These are phyloP conservation scores for Colletotrichum sp. DNA, from an alignment of 2,329 filamentous ascomycete species.

Conservation along the genomic window DNA sequence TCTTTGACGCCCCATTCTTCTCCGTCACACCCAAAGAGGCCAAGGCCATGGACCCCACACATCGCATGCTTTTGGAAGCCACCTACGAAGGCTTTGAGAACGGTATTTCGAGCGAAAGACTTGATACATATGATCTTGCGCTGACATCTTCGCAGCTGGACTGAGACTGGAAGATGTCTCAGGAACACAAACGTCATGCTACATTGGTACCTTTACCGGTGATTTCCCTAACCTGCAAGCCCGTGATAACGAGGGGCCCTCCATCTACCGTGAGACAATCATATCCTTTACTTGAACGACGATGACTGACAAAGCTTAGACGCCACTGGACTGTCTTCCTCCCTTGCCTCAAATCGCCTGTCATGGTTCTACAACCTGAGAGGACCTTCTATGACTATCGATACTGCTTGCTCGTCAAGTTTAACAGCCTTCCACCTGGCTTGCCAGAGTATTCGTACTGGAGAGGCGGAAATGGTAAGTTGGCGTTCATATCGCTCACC, in stretches of 20 bases:
- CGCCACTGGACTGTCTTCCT: conserved; percentile 53
- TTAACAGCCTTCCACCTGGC: conserved; percentile 37
- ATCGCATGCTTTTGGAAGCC: conserved; percentile 40
- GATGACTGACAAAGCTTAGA: conserved; percentile 43
- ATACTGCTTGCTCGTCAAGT: conserved; percentile 40
- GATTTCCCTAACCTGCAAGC: conserved; percentile 33
- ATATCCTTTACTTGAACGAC: conserved; percentile 23
- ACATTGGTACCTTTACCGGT: conserved; percentile 37
- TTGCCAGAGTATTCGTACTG: conserved; percentile 32
- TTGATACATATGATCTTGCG: neutral
- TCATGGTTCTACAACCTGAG: conserved; percentile 31
- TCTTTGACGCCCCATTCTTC: conserved; percentile 34
- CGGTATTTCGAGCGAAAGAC: conserved; percentile 44
- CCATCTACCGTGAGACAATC: conserved; percentile 34
- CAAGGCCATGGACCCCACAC: conserved; percentile 40
- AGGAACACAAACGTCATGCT: conserved; percentile 36
- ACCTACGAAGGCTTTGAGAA: conserved; percentile 38
- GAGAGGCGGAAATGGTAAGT: conserved; percentile 29
- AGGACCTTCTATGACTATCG: conserved; percentile 35
- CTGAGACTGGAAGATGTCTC: conserved; percentile 38
- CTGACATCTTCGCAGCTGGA: conserved; percentile 28
- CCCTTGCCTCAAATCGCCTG: conserved; percentile 26
- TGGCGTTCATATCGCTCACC: no score
- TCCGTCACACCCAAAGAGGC: conserved; percentile 30
- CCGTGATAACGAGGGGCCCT: conserved; percentile 26